These are phyloP conservation scores for Lagenaria siceraria DNA, from an alignment of 306 rosid genomes.

Conservation along the genomic window DNA sequence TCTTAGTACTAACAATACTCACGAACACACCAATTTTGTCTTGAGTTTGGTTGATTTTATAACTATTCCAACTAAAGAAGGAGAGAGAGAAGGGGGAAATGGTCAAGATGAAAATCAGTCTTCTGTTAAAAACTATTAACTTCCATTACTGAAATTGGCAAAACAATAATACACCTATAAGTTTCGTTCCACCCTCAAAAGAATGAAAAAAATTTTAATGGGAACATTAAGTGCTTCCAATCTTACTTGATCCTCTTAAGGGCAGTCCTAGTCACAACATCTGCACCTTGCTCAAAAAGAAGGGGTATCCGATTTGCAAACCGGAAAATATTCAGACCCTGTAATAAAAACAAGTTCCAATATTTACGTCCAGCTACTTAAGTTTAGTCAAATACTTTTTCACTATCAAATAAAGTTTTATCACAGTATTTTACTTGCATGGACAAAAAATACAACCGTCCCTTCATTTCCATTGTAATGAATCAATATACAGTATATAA, in stretches of 20 bases:
- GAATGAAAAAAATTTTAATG: neutral
- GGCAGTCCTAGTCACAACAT: conserved; percentile 90
- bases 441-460: neutral
- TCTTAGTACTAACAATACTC: conserved; percentile 93
- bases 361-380: neutral
- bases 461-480: neutral
- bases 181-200: neutral
- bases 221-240: neutral
- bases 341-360: conserved; percentile 1
- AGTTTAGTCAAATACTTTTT: neutral
- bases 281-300: conserved; percentile 99
- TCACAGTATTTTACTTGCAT: neutral
- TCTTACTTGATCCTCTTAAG: conserved; percentile 88
- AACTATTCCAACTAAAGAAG: conserved; percentile 60
- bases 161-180: neutral
- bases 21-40: conserved; percentile 91
- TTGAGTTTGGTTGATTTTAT: conserved; percentile 92
- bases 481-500: neutral
- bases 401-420: neutral
- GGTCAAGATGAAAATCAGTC: neutral
- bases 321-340: conserved; percentile 92
- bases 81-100: neutral
- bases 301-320: conserved; percentile 99
- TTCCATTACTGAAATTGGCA: neutral
- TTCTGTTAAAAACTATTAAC: neutral